phyloP scores from a whole-genome alignment of 768 basidiomycete genomes.

The Fistulinella prunicolor region DNA sequence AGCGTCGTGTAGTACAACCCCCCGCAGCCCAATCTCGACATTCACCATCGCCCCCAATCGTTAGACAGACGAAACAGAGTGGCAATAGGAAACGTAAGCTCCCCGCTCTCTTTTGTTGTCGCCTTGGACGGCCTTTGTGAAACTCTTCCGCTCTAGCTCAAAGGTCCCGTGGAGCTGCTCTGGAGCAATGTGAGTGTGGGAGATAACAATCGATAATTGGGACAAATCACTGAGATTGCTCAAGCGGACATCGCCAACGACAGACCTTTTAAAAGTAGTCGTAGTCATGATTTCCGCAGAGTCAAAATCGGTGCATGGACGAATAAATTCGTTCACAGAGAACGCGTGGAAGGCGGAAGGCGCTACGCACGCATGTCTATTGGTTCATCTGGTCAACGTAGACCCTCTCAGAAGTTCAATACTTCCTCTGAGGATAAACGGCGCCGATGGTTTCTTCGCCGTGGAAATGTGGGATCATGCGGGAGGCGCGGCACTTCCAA shows the following conservation, averaged over 20 bases:
- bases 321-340: slow-evolving; percentile 5
- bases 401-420: not conserved
- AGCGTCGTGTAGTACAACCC: slow-evolving; percentile 2
- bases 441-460: slow-evolving; percentile 14
- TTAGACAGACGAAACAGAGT: slow-evolving; percentile 1
- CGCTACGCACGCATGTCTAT: slow-evolving; percentile 22
- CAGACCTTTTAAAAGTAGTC: slow-evolving; percentile 6
- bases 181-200: slow-evolving; percentile 14
- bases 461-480: slow-evolving; percentile 8
- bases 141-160: slow-evolving; percentile 4
- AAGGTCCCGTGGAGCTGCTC: slow-evolving; percentile 1
- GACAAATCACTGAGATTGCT: slow-evolving; percentile 1
- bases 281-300: not conserved
- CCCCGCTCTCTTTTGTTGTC: not conserved
- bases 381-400: slow-evolving; percentile 7
- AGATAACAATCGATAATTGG: not conserved
- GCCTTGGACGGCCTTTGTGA: not conserved
- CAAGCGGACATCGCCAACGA: slow-evolving; percentile 11
- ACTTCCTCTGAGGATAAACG: slow-evolving; percentile 1
- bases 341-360: not conserved
- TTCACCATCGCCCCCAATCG: not conserved
- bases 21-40: not conserved
- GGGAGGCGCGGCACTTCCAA: not conserved
- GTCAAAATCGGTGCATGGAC: slow-evolving; percentile 4
- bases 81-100: slow-evolving; percentile 8